A percentile compares a stretch with the other conserved stretches of the same genome.
Conservation (phyloP, 2,329 filamentous ascomycete genomes). For the Penicillium sp. region DNA sequence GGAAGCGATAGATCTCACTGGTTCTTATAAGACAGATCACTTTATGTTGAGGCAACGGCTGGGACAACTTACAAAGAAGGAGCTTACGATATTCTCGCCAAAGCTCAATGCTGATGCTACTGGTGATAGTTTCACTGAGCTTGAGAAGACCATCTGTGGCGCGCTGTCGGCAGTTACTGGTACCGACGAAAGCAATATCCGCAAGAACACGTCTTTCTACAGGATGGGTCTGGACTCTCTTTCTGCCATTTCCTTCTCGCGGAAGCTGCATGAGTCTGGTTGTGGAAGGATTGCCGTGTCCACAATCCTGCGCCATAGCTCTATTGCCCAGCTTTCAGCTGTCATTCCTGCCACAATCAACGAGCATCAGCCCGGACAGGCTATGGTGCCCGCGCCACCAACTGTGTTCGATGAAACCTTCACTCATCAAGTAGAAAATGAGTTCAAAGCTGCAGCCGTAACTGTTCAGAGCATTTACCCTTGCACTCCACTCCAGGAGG, state of each 20-base stretch:
- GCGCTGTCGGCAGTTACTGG: constrained; percentile 54
- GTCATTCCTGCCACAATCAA: constrained; percentile 15
- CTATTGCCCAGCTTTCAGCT: constrained; percentile 59
- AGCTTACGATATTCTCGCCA: constrained; percentile 45
- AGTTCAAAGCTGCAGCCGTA: constrained; percentile 33
- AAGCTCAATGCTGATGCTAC: constrained; percentile 27
- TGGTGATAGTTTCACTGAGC: constrained; percentile 48
- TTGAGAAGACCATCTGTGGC: constrained; percentile 57
- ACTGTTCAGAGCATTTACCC: constrained; percentile 62
- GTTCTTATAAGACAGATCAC: constrained; percentile 72
- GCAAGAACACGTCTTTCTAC: constrained; percentile 68
- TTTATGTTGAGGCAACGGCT: constrained; percentile 52
- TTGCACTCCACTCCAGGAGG: constrained; percentile 83
- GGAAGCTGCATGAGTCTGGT: constrained; percentile 50
- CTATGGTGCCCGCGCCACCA: background rate
- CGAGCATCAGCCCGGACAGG: background rate
- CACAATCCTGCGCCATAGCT: constrained; percentile 65
- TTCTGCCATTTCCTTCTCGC: constrained; percentile 69
- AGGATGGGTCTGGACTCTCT: constrained; percentile 81
- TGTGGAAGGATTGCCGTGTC: constrained; percentile 61
- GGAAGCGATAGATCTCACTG: constrained; percentile 65
- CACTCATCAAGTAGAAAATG: constrained; percentile 28
- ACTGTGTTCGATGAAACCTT: constrained; percentile 27
- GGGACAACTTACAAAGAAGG: constrained; percentile 42
- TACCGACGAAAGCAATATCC: constrained; percentile 49